Conservation (phyloP, 306 rosid species). For the Ormosia semicastrata region DNA sequence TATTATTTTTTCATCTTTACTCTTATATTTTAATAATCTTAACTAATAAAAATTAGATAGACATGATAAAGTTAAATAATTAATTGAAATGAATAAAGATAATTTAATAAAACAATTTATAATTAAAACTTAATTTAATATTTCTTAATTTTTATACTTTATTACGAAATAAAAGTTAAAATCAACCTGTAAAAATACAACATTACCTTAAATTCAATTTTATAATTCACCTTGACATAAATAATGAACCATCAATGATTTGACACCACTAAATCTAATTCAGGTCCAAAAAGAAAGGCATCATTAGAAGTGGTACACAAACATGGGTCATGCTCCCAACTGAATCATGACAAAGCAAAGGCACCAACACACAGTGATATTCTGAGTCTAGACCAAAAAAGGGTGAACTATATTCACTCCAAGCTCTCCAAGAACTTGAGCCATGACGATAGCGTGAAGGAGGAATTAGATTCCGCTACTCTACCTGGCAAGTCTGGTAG, state of each 20-base stretch:
- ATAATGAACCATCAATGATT: not conserved
- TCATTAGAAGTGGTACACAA: conserved; percentile 51
- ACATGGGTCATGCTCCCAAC: conserved; percentile 59
- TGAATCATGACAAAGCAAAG: not conserved
- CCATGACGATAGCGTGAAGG: not conserved
- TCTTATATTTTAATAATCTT: too few relatives aligned
- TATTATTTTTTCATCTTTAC: too few relatives aligned
- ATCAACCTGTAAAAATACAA: too few relatives aligned
- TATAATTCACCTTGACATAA: not conserved
- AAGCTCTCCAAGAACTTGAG: not conserved
- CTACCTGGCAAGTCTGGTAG: conserved; percentile 59
- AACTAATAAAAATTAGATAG: too few relatives aligned
- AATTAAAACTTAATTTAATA: too few relatives aligned
- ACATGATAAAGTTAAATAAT: too few relatives aligned
- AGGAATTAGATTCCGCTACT: not conserved
- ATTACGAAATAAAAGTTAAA: too few relatives aligned
- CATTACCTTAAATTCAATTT: not conserved
- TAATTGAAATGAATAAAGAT: too few relatives aligned
- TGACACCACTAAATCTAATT: not conserved
- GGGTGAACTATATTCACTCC: conserved; percentile 45
- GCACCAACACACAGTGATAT: conserved; percentile 28
- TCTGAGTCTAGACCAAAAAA: conserved; percentile 37
- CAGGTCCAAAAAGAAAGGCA: conserved; percentile 37
- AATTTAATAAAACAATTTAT: too few relatives aligned
- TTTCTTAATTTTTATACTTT: too few relatives aligned